Percentiles rank a stretch among this genome's conserved stretches.
These are phyloP conservation scores for Jimgerdemannia flammicorona DNA, from an alignment of 192 early-diverging fungal genomes.

Conservation along the genomic window DNA sequence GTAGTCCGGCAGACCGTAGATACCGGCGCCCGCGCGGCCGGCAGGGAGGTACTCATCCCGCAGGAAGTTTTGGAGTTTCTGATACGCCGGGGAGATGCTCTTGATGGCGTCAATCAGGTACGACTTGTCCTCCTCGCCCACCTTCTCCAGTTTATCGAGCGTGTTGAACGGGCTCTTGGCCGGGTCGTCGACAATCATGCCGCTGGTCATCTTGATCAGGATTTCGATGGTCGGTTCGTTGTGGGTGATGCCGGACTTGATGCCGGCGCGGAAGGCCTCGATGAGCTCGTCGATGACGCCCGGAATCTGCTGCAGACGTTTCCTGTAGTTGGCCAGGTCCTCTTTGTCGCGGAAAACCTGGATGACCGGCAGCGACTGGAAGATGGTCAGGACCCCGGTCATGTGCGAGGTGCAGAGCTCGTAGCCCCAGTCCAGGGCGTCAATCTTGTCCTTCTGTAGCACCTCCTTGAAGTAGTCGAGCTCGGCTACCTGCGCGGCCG, in stretches of 20 bases:
- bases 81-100: neutral
- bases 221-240: neutral
- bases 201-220: neutral
- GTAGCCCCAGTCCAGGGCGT: neutral
- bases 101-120: neutral
- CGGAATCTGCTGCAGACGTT: neutral
- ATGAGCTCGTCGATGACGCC: neutral
- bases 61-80: neutral
- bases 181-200: neutral
- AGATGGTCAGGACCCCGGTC: neutral
- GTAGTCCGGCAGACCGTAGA: neutral
- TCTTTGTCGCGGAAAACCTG: neutral
- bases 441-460: neutral
- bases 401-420: neutral
- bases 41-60: constrained; percentile 1
- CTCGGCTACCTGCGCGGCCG: neutral
- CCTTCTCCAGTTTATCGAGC: neutral
- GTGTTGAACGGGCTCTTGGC: neutral
- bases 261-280: neutral
- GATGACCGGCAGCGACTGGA: neutral
- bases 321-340: neutral
- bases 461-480: neutral
- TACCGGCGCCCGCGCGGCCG: neutral
- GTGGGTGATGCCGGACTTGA: neutral
- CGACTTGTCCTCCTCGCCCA: neutral